Evolutionary conservation across 495 filamentous ascomycete species (phyloP).

Genomic region (Durotheca rogersii): DNA sequence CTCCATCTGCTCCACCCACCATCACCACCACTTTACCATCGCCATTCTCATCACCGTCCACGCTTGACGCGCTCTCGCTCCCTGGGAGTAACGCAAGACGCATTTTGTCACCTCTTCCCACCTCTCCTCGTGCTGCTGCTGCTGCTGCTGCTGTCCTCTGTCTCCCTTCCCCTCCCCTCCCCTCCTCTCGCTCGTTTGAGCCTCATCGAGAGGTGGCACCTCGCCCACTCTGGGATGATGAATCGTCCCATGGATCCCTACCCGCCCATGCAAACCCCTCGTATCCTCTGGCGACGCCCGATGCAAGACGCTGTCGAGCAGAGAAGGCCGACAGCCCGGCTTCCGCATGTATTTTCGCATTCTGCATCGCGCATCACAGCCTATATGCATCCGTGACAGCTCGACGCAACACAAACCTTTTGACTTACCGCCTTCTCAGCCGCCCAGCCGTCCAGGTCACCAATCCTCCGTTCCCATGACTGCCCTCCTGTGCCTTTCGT

Average conservation of each 20-base stretch:
- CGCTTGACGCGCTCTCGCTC: slow-evolving; percentile 31
- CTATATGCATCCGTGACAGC: slow-evolving; percentile 15
- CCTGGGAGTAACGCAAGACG: slow-evolving; percentile 30
- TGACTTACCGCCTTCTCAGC: slow-evolving; percentile 31
- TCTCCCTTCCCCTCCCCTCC: slow-evolving; percentile 1
- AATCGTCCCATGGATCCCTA: not conserved
- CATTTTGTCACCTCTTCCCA: slow-evolving; percentile 21
- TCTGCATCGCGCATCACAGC: slow-evolving; percentile 17
- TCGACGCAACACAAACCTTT: slow-evolving; percentile 17
- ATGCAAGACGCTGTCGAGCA: slow-evolving; percentile 14
- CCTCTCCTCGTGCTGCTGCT: not conserved
- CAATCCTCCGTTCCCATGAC: slow-evolving; percentile 17
- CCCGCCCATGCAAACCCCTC: no score
- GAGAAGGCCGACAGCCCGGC: slow-evolving; percentile 4
- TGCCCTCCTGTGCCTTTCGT: slow-evolving; percentile 12
- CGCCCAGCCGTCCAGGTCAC: slow-evolving; percentile 22
- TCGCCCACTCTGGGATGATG: slow-evolving; percentile 13
- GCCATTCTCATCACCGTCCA: no score
- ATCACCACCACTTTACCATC: no score
- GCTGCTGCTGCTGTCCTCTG: slow-evolving; percentile 1
- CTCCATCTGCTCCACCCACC: no score
- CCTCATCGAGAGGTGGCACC: slow-evolving; percentile 24
- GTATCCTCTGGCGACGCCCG: slow-evolving; percentile 7
- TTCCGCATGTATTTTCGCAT: slow-evolving; percentile 16
- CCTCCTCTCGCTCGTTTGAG: no score